Evolutionary conservation across 2,329 filamentous ascomycete genomes (phyloP).

Genomic region (Epichloe festucae): DNA sequence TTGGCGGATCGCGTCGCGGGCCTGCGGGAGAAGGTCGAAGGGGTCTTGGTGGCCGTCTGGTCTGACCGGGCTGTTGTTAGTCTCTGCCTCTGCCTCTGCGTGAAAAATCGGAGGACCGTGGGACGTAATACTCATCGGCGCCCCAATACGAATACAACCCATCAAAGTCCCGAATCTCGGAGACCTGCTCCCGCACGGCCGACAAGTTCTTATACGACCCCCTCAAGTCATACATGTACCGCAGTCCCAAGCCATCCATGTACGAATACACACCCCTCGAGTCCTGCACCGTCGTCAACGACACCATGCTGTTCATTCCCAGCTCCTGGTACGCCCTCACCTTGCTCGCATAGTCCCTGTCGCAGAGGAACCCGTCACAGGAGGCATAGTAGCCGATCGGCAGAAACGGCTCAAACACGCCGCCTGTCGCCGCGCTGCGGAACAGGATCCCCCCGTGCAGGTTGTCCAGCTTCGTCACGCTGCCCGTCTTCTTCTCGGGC

Average conservation of each 20-base stretch:
- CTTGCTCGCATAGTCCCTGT: slow-evolving; percentile 21
- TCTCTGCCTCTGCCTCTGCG: neutral
- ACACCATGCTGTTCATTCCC: slow-evolving; percentile 32
- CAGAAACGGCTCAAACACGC: slow-evolving; percentile 26
- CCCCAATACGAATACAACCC: slow-evolving; percentile 33
- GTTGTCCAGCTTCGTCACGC: slow-evolving; percentile 32
- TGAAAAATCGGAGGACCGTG: neutral
- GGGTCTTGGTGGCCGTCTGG: slow-evolving; percentile 44
- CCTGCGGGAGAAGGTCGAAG: slow-evolving; percentile 30
- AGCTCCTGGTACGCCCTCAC: slow-evolving; percentile 21
- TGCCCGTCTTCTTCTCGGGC: slow-evolving; percentile 28
- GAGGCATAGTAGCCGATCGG: slow-evolving; percentile 32
- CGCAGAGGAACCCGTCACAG: slow-evolving; percentile 30
- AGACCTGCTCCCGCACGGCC: slow-evolving; percentile 25
- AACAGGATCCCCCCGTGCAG: slow-evolving; percentile 30
- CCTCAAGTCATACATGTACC: slow-evolving; percentile 33
- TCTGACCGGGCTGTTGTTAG: slow-evolving; percentile 9
- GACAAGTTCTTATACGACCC: slow-evolving; percentile 31
- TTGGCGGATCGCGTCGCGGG: slow-evolving; percentile 30
- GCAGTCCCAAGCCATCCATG: slow-evolving; percentile 26
- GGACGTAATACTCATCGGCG: slow-evolving; percentile 26
- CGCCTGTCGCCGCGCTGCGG: slow-evolving; percentile 21
- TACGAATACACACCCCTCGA: slow-evolving; percentile 24
- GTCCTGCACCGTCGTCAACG: slow-evolving; percentile 26
- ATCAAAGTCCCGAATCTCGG: slow-evolving; percentile 24